A percentile compares a stretch with the other conserved stretches of the same genome.
Conservation (phyloP, 2,329 filamentous ascomycete genomes). For the Amylocarpus encephaloides region DNA sequence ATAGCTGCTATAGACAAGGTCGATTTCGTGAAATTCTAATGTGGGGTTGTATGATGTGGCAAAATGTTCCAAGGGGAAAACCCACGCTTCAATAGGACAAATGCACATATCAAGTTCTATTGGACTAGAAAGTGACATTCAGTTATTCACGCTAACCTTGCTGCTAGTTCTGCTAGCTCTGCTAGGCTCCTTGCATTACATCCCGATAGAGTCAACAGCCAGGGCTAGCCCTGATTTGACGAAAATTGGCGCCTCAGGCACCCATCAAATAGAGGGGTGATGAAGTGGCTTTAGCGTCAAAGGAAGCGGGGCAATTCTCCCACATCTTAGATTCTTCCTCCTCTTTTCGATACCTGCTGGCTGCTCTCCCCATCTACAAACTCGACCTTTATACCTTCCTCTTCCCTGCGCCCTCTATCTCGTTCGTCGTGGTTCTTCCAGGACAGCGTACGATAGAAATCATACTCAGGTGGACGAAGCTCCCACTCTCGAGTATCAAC, state of each 20-base stretch:
- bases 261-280: not conserved
- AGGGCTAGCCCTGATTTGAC: slow-evolving; percentile 2
- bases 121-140: too few relatives aligned
- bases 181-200: not conserved
- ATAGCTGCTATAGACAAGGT: too few relatives aligned
- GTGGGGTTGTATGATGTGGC: not conserved
- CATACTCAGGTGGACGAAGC: slow-evolving; percentile 19
- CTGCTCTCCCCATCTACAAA: slow-evolving; percentile 10
- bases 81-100: not conserved
- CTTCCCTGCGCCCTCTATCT: slow-evolving; percentile 24
- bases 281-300: not conserved
- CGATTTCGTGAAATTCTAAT: not conserved
- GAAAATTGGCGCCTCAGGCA: slow-evolving; percentile 2
- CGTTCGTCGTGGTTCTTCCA: slow-evolving; percentile 24
- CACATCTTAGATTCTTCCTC: slow-evolving; percentile 1
- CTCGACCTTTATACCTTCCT: slow-evolving; percentile 19
- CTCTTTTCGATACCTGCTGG: slow-evolving; percentile 1
- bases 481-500: slow-evolving; percentile 23
- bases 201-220: not conserved
- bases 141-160: too few relatives aligned
- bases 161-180: not conserved
- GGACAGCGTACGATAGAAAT: slow-evolving; percentile 25
- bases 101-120: not conserved
- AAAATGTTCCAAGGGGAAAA: not conserved
- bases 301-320: not conserved